Evolutionary conservation across 1,284 basidiomycete species (phyloP), one percentile per base, ranked within the genome.

Genomic region (Tremellales sp.): DNA sequence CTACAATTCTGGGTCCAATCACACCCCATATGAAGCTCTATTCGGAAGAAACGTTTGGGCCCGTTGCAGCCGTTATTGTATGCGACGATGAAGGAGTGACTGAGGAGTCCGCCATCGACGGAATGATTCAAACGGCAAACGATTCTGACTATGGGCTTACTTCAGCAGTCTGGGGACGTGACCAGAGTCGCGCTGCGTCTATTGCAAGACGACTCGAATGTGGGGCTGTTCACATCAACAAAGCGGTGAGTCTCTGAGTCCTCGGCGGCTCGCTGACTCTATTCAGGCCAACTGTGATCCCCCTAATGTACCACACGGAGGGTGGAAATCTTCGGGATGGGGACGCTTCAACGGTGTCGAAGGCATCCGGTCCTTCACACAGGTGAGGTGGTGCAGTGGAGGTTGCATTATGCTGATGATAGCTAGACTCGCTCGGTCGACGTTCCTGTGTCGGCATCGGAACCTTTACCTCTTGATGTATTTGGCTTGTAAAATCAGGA

Each of bases 1-100:
- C 81, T 22, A 78, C 81, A 60, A 53, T 84, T 10, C 53, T 84
- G 8, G 63, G 60, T 7, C 76, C 74, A 13, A 77, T 79, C 18
- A 77, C 73, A 37, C 70, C 74, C 1, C 75, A 76, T 1, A 82
- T 81, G 78, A 55, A 68, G 21, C 48, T 80, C 4, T 81, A 78
- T 77, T 72, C 78, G 27, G 61, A 77, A 22, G 81, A 84, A 63
- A 76, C 76, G 12, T 84, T 84, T 57, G 82, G 79, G 1, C 82
- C 82, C 26, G 76, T 80, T 72, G 64, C 57, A 61, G 60, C 55
- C 9, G 16, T 63, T 14, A 47, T 63, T 39, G 50, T 56, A 22
- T 56, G 60, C 16, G 41, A 50, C 10, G 54, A 53, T 18, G 35
- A n/a, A 9, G 47, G 35, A 12, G 21, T 31, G 19, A 18, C 10